These are phyloP conservation scores for Irpex sp. DNA, from an alignment of 1,284 basidiomycete genomes.

Conservation along the genomic window DNA sequence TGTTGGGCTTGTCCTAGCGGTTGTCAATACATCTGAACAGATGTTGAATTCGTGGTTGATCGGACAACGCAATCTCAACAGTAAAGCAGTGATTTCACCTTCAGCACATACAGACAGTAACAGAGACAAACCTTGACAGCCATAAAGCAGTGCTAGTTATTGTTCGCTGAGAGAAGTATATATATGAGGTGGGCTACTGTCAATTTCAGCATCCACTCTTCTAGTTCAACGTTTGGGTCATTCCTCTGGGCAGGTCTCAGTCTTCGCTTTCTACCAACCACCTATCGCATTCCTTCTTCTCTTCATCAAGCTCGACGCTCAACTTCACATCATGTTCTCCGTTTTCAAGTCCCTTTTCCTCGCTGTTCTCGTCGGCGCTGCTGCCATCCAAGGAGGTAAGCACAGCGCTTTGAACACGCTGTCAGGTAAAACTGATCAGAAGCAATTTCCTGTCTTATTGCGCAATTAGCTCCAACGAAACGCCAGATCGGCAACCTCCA, in stretches of 20 bases:
- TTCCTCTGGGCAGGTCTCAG: conserved; percentile 3
- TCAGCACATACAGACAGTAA: neutral
- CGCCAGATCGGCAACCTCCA: conserved; percentile 29
- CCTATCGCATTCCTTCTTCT: neutral
- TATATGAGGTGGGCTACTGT: neutral
- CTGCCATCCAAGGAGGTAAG: conserved; percentile 13
- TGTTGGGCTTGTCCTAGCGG: too few relatives aligned
- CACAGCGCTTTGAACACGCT: too few relatives aligned
- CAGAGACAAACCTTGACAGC: neutral
- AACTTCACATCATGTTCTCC: neutral
- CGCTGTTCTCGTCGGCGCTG: neutral
- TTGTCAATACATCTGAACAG: too few relatives aligned
- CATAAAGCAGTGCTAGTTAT: neutral
- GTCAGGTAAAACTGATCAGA: too few relatives aligned
- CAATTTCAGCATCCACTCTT: conserved; percentile 1
- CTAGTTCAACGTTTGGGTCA: neutral
- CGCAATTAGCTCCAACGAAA: neutral
- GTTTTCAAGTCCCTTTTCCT: conserved; percentile 8
- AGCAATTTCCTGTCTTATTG: too few relatives aligned
- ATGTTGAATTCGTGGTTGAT: too few relatives aligned
- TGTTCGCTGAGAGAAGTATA: neutral
- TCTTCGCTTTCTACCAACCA: neutral
- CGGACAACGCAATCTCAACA: too few relatives aligned
- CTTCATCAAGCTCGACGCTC: conserved; percentile 1
- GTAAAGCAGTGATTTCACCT: neutral